Evolutionary conservation across 192 early-diverging fungal genomes (phyloP).

Genomic region (Backusella morwellensis): DNA sequence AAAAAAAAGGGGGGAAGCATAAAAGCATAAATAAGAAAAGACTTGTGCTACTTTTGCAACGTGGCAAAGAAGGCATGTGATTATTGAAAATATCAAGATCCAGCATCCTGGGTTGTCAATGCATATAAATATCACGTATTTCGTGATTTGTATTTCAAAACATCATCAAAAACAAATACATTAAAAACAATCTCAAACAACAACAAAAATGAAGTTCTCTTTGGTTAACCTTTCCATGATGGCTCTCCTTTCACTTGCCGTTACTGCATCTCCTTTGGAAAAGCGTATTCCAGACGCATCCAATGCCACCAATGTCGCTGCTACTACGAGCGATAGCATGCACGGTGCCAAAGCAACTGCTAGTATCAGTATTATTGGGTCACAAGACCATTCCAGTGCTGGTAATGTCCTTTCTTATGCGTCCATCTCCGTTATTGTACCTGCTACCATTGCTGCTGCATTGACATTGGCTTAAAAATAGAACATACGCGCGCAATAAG

Average conservation of each 20-base stretch:
- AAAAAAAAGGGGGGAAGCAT: neutral
- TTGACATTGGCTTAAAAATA: neutral
- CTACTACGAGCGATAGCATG: neutral
- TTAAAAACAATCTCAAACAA: neutral
- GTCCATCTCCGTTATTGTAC: neutral
- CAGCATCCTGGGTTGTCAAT: neutral
- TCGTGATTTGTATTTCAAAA: neutral
- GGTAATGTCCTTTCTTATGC: neutral
- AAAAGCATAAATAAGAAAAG: neutral
- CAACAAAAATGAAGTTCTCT: neutral
- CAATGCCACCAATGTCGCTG: neutral
- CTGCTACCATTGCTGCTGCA: neutral
- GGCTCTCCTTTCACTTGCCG: neutral
- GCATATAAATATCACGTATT: neutral
- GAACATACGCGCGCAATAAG: no score
- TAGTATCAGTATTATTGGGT: neutral
- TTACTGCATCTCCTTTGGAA: neutral
- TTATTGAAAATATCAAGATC: neutral
- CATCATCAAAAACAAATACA: neutral
- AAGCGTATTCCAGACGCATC: neutral
- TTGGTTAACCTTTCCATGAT: neutral
- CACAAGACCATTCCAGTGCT: constrained; percentile 3
- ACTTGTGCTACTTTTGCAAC: neutral
- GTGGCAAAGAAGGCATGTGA: neutral
- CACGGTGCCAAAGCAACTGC: neutral